phyloP scores from a whole-genome alignment of 208 protist genomes.

The Leishmania amazonensis region DNA sequence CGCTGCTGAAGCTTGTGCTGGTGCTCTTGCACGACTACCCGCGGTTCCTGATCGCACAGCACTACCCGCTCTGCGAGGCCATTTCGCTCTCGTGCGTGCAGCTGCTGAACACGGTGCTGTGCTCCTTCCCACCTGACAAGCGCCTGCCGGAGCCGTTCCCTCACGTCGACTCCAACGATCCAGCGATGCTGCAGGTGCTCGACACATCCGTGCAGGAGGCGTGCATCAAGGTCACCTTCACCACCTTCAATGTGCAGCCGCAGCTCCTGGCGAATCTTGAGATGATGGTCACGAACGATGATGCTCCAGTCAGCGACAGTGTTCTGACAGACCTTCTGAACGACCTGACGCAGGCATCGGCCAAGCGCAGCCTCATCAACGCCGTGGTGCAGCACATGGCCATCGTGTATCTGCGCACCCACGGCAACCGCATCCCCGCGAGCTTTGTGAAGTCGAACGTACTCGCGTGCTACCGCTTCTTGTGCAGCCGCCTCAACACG shows the following conservation, averaged over 20 bases:
- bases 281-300: constrained; percentile 49
- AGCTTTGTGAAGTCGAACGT: constrained; percentile 67
- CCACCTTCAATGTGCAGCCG: constrained; percentile 23
- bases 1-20: constrained; percentile 93
- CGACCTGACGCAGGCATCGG: constrained; percentile 82
- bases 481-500: constrained; percentile 92
- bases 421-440: constrained; percentile 37
- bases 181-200: constrained; percentile 91
- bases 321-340: constrained; percentile 32
- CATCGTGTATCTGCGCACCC: constrained; percentile 56
- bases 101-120: constrained; percentile 97
- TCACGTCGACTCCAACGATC: constrained; percentile 76
- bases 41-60: constrained; percentile 98
- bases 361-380: constrained; percentile 91
- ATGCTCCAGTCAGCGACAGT: constrained; percentile 35
- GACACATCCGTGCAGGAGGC: constrained; percentile 85
- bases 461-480: constrained; percentile 96
- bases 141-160: constrained; percentile 95
- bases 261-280: constrained; percentile 52
- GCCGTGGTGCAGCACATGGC: constrained; percentile 97
- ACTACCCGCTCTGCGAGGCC: constrained; percentile 95
- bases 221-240: constrained; percentile 78
- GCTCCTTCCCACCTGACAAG: constrained; percentile 97
- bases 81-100: constrained; percentile 97
- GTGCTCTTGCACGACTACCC: constrained; percentile 99